Base-by-base conservation (phyloP, 495 filamentous ascomycete species). In the Aspergillus sparsus region DNA sequence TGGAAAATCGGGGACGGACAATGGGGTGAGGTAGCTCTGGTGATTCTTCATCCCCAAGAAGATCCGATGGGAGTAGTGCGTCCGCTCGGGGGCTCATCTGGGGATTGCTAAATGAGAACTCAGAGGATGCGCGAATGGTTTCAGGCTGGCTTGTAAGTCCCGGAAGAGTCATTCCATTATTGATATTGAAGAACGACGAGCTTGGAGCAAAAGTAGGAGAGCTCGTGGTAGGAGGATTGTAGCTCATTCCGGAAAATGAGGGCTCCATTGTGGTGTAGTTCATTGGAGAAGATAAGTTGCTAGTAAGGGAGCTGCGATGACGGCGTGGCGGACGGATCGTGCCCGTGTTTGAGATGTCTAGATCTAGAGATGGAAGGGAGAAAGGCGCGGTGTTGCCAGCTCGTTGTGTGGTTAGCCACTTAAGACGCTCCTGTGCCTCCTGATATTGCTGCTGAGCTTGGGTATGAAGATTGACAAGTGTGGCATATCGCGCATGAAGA, bases 51-150 rank as follows among this genome's bases (percentile, higher is more conserved):
- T 92, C 84, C 3, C 88, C 74, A 62, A 96, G 85, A 55, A 96
- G 84, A 62, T 90, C 88, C 1, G 90, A 91, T 21, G 91, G 91
- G 27, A 96, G 75, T 31, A 94, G 77, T 21, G 87, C 80, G 51
- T 89, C 84, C 8, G 91, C 91, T 11, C 89, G 88, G 31, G 91
- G 91, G 63, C 90, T 93, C 71, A 94, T 89, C 34, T 90, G 88
- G 16, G 85, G 87, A 42, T 86, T 83, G 39, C 74, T 85, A 53
- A 80, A 82, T 44, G 85, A 74, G 13, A 70, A 50, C 44, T 83
- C 82, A 7, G 67, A 67, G 34, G 82, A 78, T 34, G 71, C 69
- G 34, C 74, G 78, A 55, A 71, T 63, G 12, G 71, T 65, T 41
- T 77, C 77, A 5, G 70, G 67, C 18, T 73, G 75, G 44, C 78